Percentiles rank a stretch among this genome's conserved stretches.
Evolutionary conservation across 1,284 basidiomycete genomes (phyloP).

Genomic region (Neolentinus lepideus): DNA sequence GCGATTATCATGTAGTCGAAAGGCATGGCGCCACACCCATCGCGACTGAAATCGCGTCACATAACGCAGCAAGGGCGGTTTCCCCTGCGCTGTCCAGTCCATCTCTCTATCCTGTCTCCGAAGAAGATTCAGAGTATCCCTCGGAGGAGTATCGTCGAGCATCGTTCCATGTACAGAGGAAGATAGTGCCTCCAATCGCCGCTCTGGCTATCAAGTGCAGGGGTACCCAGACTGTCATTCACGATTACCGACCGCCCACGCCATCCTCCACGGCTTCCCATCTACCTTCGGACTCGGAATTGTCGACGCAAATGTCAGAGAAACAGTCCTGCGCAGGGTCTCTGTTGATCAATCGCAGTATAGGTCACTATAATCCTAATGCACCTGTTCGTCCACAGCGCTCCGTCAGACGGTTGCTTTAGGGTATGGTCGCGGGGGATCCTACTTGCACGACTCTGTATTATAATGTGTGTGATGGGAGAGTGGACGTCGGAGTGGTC

Average conservation of each 20-base stretch:
- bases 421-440: not conserved
- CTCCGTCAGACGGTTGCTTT: not conserved
- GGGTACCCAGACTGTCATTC: conserved; percentile 12
- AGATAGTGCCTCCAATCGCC: conserved; percentile 5
- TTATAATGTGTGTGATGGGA: too few species aligned
- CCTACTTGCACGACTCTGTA: too few species aligned
- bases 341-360: not conserved
- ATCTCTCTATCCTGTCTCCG: conserved; percentile 48
- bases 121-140: conserved; percentile 25
- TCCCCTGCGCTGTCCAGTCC: conserved; percentile 41
- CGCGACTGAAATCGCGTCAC: conserved; percentile 4
- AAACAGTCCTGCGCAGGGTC: not conserved
- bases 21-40: conserved; percentile 15
- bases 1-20: conserved; percentile 12
- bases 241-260: conserved; percentile 23
- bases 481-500: too few species aligned
- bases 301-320: not conserved
- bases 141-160: conserved; percentile 13
- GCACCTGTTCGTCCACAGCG: not conserved
- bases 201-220: conserved; percentile 11
- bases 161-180: too few species aligned
- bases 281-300: not conserved
- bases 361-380: not conserved
- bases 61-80: conserved; percentile 10
- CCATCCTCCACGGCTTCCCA: conserved; percentile 34